Percentiles rank a stretch among this genome's conserved stretches.
Conservation (phyloP, 2,329 filamentous ascomycete species). For the Aspergillus uvarum region DNA sequence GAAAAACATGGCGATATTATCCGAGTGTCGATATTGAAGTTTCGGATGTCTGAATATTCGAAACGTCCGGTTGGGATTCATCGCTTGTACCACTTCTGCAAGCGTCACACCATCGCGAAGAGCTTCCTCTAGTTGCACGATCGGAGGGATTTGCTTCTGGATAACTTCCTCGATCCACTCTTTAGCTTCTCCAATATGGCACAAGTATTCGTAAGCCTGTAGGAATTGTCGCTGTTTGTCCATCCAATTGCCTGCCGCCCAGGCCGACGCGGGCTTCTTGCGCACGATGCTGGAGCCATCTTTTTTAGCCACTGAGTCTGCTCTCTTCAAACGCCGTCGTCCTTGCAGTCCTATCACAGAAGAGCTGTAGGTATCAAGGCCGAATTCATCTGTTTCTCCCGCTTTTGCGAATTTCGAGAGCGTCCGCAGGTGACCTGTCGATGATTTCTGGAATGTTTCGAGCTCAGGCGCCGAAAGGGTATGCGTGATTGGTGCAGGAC, state of each 20-base stretch:
- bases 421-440: constrained; percentile 84
- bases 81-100: constrained; percentile 86
- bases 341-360: constrained; percentile 88
- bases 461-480: constrained; percentile 69
- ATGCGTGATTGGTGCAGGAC: constrained; percentile 36
- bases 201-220: constrained; percentile 96
- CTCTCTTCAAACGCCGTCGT: constrained; percentile 75
- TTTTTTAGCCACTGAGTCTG: constrained; percentile 54
- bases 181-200: constrained; percentile 97
- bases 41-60: constrained; percentile 84
- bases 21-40: constrained; percentile 91
- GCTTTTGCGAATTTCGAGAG: constrained; percentile 79
- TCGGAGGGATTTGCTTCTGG: constrained; percentile 79
- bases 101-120: constrained; percentile 89
- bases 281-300: constrained; percentile 46
- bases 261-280: constrained; percentile 62
- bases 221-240: constrained; percentile 96
- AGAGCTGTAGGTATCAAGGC: constrained; percentile 72
- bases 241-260: constrained; percentile 94
- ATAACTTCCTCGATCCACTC: constrained; percentile 98
- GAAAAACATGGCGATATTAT: constrained; percentile 97
- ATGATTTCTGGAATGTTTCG: constrained; percentile 78
- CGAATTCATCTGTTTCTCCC: constrained; percentile 74
- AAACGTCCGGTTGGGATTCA: constrained; percentile 72
- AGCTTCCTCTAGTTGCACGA: constrained; percentile 90